These are phyloP conservation scores for Hirsutella minnesotensis DNA, from an alignment of 2,329 filamentous ascomycete genomes.

Conservation along the genomic window DNA sequence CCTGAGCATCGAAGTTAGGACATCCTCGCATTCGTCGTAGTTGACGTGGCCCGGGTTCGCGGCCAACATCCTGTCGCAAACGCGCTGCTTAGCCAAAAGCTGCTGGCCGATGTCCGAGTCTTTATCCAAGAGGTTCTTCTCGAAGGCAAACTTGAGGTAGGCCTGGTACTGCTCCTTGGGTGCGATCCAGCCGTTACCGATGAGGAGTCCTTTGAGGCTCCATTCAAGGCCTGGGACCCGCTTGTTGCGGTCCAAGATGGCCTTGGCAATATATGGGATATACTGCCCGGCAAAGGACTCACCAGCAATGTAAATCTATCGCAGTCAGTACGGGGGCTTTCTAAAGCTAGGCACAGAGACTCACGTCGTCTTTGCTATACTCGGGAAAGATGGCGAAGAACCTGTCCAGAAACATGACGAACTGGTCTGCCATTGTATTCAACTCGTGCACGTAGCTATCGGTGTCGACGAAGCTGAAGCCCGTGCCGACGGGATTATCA, in stretches of 20 bases:
- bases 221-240: conserved; percentile 32
- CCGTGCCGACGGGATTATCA: conserved; percentile 92
- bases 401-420: conserved; percentile 79
- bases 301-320: conserved; percentile 80
- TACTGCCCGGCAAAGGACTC: conserved; percentile 96
- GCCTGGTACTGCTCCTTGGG: conserved; percentile 81
- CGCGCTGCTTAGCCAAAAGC: conserved; percentile 56
- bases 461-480: conserved; percentile 90
- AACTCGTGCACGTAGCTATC: conserved; percentile 79
- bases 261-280: conserved; percentile 91
- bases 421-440: conserved; percentile 79
- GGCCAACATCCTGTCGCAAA: conserved; percentile 54
- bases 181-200: conserved; percentile 97
- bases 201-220: conserved; percentile 76
- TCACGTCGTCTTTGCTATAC: conserved; percentile 81
- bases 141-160: conserved; percentile 72
- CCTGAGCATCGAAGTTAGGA: conserved; percentile 62
- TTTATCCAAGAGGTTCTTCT: conserved; percentile 59
- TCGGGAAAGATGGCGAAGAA: conserved; percentile 88
- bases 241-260: conserved; percentile 83
- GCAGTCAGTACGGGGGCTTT: conserved; percentile 8
- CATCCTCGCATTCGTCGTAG: conserved; percentile 57
- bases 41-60: conserved; percentile 43
- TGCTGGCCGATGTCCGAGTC: conserved; percentile 51
- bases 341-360: conserved; percentile 21